Base-by-base conservation (phyloP, 2,329 filamentous ascomycete genomes). In the Stachybotrys elegans region DNA sequence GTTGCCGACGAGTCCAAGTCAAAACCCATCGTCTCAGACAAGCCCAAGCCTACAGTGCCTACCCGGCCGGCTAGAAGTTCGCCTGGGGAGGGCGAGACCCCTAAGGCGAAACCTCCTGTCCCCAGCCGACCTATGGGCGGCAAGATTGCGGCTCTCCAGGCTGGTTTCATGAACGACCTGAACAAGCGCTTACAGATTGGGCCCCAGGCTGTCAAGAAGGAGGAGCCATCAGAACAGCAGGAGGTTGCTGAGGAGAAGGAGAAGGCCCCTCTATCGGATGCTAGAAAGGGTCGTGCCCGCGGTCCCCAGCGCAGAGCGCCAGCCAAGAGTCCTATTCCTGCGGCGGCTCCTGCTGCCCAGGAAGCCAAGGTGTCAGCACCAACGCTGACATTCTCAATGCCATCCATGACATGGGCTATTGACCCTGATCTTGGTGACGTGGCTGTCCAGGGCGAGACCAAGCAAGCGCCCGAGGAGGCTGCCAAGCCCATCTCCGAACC, bases 81-180 rank as follows among this genome's bases (percentile, higher is more conserved):
- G 38, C 50, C 73, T 58, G 53, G 60, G 14, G 67, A 71, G 19
- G 60, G 68, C 4, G 67, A 72, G 38, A 60, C 68, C 14, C 62
- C 74, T 12, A 94, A 90, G 61, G 66, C 79, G n/a, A 97, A 96
- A 61, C 91, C 93, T 5, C 78, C 82, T 0, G 78, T 97, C 3
- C 91, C 93, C 11, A 63, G 51, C 23, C 81, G 89, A 37, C 88
- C 90, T 3, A 76, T 77, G 35, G 88, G 88, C 9, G 80, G 82
- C 56, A 97, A 97, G 71, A 94, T 98, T 61, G 89, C 91, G 14
- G 86, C 88, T 20, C 71, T 98, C 23, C 90, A 95, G 66, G 88
- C 88, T 29, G 89, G 88, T 4, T 97, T 98, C 65, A 82, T 98
- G 76, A 90, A 83, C 36, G 92, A 97, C 58, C 71, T 98, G 34